Evolutionary conservation across 2,329 filamentous ascomycete species (phyloP).

Genomic region (Pleomassaria siparia): DNA sequence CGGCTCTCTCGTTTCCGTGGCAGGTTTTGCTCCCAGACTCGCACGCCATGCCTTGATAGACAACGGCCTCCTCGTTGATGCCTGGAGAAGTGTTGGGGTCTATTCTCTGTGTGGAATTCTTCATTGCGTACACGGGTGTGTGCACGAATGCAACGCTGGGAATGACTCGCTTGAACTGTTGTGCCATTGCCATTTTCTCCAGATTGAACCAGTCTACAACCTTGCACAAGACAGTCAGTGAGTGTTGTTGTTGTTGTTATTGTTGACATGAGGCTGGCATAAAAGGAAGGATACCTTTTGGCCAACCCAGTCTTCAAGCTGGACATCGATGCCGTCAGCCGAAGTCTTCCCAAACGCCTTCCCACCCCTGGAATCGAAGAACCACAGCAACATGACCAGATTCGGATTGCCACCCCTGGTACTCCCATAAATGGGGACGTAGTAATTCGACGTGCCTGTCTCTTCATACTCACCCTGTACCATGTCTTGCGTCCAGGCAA

Average conservation of each 20-base stretch:
- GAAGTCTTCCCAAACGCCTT: constrained; percentile 17
- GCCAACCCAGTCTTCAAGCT: constrained; percentile 21
- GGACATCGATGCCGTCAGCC: constrained; percentile 13
- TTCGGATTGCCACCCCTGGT: constrained; percentile 27
- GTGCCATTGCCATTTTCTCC: constrained; percentile 17
- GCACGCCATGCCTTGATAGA: constrained; percentile 23
- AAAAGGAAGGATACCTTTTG: constrained; percentile 18
- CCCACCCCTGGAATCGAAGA: constrained; percentile 60
- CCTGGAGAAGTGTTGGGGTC: constrained; percentile 49
- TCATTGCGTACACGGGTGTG: constrained; percentile 45
- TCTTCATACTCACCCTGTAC: constrained; percentile 41
- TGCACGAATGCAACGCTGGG: constrained; percentile 60
- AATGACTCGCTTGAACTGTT: constrained; percentile 38
- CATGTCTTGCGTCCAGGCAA: constrained; percentile 46
- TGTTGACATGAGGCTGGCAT: background rate
- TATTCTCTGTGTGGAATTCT: constrained; percentile 48
- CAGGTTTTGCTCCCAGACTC: constrained; percentile 17
- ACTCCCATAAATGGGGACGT: constrained; percentile 52
- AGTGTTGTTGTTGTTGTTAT: background rate
- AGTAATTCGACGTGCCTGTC: constrained; percentile 54
- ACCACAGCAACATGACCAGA: constrained; percentile 63
- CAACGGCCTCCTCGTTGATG: constrained; percentile 35
- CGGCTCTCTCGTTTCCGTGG: constrained; percentile 53
- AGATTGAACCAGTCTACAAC: constrained; percentile 31
- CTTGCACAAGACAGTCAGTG: constrained; percentile 6